Base-by-base conservation (phyloP, 306 rosid species). In the Senna siamea region DNA sequence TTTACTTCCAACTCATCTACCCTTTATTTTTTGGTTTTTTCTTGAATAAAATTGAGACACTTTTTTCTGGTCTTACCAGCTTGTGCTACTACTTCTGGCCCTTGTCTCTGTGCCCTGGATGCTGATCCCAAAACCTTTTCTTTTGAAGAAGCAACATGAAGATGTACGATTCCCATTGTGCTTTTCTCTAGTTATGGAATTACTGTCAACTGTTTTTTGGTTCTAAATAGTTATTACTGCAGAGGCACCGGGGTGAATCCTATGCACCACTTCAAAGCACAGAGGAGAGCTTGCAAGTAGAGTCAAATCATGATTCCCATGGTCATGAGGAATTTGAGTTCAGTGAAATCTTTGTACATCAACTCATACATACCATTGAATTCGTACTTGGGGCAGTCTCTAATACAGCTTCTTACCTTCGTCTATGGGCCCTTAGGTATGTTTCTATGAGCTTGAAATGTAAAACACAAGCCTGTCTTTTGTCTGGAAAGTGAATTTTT, bases 91-190 rank as follows among this genome's bases (percentile, higher is more conserved):
- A 71, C 79, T 89, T 66, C 90, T 87, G 82, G 98, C 99, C 54
- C 22, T 89, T 73, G 85, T 95, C 40, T 73, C 98, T 63, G 99
- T 95, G 40, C 99, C 99, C 74, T 95, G 99, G 99, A 95, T 95
- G 99, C 92, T 95, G 57, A 65, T 95, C 66, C 99, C 99, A 41
- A 95, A 95, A 82, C 99, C 99, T 66, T 91, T 95, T 79, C 86
- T 95, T 58, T 83, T 95, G 90, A 95, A 90, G 93, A 92, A 73
- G 80, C 99, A 95, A 77, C 88, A 89, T 43, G 77, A 92, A 85
- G 88, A 80, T 62, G 99, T 95, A 86, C 76, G 85, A 72, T 80
- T 40, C 3, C 59, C 63, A 64, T 38, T 67, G 54, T 47, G 67
- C 64, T 60, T 66, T 41, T 20, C 46, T 47, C 26, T 8, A 0